Evolutionary conservation across 176 grass and related monocot genomes (phyloP).

Genomic region (Aegilops sharonensis): DNA sequence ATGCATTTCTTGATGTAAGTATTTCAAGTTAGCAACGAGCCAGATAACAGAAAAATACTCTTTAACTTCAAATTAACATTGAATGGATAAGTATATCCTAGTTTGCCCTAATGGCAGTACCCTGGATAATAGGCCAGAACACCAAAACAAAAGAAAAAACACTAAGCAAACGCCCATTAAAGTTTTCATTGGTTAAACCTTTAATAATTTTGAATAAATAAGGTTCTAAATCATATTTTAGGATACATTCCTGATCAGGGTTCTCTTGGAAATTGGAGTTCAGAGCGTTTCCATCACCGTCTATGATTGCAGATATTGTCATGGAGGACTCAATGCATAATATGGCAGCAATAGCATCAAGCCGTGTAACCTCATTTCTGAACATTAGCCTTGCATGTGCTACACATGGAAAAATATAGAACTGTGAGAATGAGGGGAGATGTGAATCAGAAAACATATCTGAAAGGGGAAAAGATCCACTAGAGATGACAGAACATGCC

Average conservation of each 20-base stretch:
- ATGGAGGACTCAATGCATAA: conserved; percentile 96
- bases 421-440: conserved; percentile 10
- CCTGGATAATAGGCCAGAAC: neutral
- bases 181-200: conserved; percentile 6
- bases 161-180: neutral
- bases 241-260: conserved; percentile 97
- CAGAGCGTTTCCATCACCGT: conserved; percentile 57
- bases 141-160: conserved; percentile 10
- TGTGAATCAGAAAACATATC: conserved; percentile 1
- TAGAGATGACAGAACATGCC: conserved; percentile 35
- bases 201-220: conserved; percentile 12
- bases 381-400: conserved; percentile 96
- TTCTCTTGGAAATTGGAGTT: conserved; percentile 78
- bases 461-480: neutral
- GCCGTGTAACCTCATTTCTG: conserved; percentile 66
- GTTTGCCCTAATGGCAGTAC: neutral
- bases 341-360: conserved; percentile 84
- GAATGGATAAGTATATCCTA: neutral
- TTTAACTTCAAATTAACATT: neutral
- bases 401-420: conserved; percentile 23
- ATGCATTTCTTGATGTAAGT: conserved; percentile 5
- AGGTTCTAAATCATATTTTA: neutral
- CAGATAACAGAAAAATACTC: neutral
- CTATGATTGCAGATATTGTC: conserved; percentile 80
- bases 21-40: neutral